These are phyloP conservation scores for Sclerotinia subarctica DNA, from an alignment of 2,329 filamentous ascomycete genomes.

Conservation along the genomic window DNA sequence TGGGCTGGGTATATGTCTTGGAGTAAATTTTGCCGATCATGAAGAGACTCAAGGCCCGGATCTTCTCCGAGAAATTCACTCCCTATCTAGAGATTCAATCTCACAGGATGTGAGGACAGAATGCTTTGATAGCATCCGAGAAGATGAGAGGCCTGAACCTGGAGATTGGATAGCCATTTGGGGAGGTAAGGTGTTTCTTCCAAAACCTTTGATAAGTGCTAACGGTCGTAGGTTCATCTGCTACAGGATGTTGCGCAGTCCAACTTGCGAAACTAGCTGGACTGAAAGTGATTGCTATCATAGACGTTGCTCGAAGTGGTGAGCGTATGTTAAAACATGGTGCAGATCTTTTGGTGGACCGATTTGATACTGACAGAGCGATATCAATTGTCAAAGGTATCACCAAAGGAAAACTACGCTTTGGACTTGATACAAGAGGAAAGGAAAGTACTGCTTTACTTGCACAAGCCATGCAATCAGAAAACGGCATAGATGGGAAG, in stretches of 20 bases:
- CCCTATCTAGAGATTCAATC: conserved; percentile 47
- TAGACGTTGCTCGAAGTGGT: conserved; percentile 66
- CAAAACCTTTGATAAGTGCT: background rate
- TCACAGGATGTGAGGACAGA: conserved; percentile 61
- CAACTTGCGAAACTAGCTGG: conserved; percentile 67
- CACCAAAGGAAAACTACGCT: conserved; percentile 56
- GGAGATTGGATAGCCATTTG: conserved; percentile 73
- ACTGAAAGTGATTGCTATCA: conserved; percentile 61
- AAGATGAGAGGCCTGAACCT: conserved; percentile 50
- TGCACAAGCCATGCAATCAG: conserved; percentile 29
- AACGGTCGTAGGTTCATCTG: conserved; percentile 54
- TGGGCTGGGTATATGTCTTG: conserved; percentile 66
- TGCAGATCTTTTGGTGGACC: conserved; percentile 66
- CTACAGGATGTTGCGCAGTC: conserved; percentile 62
- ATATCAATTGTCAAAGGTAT: conserved; percentile 60
- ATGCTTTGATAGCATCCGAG: conserved; percentile 54
- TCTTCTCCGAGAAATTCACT: conserved; percentile 50
- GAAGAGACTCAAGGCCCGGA: conserved; percentile 50
- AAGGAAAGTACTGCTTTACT: conserved; percentile 60
- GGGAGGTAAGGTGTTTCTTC: conserved; percentile 52
- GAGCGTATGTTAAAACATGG: conserved; percentile 50
- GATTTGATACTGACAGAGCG: conserved; percentile 62
- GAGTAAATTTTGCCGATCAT: conserved; percentile 58
- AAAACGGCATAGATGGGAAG: conserved; percentile 21
- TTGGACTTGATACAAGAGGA: conserved; percentile 66